Percentiles rank a stretch among this genome's conserved stretches.
These are phyloP conservation scores for Pseudogymnoascus sp. DNA, from an alignment of 2,329 filamentous ascomycete species.

Conservation along the genomic window DNA sequence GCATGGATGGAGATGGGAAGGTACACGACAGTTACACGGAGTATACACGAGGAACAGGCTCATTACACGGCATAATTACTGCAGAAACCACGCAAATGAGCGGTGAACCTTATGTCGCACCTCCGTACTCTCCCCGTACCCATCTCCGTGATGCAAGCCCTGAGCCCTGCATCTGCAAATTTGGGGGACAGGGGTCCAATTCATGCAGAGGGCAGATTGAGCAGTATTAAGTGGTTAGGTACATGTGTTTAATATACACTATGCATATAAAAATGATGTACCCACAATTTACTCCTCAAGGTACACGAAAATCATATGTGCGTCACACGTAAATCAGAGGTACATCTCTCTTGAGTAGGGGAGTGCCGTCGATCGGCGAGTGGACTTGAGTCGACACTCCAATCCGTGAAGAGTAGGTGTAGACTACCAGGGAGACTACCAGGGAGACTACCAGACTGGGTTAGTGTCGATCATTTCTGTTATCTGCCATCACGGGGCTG, in stretches of 20 bases:
- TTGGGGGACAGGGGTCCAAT: not conserved
- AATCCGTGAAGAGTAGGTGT: too few relatives aligned
- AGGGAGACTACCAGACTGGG: too few relatives aligned
- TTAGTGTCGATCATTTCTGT: not conserved
- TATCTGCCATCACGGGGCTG: not conserved
- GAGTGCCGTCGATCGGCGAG: not conserved
- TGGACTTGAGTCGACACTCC: too few relatives aligned
- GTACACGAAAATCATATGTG: not conserved
- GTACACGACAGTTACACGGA: not conserved
- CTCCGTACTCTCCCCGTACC: too few relatives aligned
- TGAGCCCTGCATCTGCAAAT: not conserved
- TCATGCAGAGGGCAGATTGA: not conserved
- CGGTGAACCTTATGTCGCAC: too few relatives aligned
- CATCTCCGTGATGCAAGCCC: not conserved
- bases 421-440: too few relatives aligned
- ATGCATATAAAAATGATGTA: not conserved
- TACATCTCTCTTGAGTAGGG: not conserved
- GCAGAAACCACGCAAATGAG: too few relatives aligned
- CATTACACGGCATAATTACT: too few relatives aligned
- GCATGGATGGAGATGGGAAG: not conserved
- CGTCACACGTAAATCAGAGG: not conserved
- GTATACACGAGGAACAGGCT: too few relatives aligned
- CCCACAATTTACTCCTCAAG: not conserved
- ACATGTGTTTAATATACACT: too few relatives aligned
- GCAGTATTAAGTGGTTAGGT: too few relatives aligned